Base-by-base conservation (phyloP, 225 moss, liverwort and hornwort genomes). In the Polytrichum commune region DNA sequence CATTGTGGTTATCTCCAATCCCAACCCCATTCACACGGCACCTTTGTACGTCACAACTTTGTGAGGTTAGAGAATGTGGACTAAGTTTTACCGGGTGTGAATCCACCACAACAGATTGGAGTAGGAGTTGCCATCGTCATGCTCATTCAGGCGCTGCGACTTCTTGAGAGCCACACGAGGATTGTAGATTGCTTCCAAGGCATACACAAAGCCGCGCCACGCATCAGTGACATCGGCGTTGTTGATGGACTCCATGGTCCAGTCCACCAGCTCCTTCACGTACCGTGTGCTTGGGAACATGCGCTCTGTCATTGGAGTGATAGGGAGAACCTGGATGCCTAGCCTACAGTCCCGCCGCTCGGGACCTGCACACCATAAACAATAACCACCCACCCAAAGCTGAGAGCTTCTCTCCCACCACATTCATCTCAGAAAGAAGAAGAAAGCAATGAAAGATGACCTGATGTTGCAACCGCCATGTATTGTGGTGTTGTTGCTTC, bases 91-190 rank as follows among this genome's bases (percentile, higher is more conserved):
- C 22, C 88, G 84, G 13, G 95, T 82, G 74, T 93, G 90, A 65
- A 96, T 91, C 96, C 96, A 96, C 96, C 96, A 96, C 81, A 96
- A 69, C 5, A 96, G 86, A 64, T 96, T 96, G 57, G 93, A 85
- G 53, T 81, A 86, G 0, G 96, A 90, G 80, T 96, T 96, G 53
- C 96, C 96, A 63, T 96, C 90, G 62, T 96, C 96, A 28, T 93
- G 90, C 53, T 33, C 89, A 5, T 55, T 79, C 65, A 96, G 93
- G 55, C 74, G 62, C 27, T 69, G 65, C 19, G 84, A 74, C 46
- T 78, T 75, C n/a, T 73, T 53, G 61, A 84, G 81, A 7, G 93
- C 93, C 18, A 86, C 71, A 0, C 29, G 28, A 53, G 92, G 92
- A 24, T 82, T 58, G 75, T 88, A 90, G n/a, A 93, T 66, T 62